A percentile compares a stretch with the other conserved stretches of the same genome.
Conservation (phyloP, 306 rosid genomes). For the Oemleria cerasiformis region DNA sequence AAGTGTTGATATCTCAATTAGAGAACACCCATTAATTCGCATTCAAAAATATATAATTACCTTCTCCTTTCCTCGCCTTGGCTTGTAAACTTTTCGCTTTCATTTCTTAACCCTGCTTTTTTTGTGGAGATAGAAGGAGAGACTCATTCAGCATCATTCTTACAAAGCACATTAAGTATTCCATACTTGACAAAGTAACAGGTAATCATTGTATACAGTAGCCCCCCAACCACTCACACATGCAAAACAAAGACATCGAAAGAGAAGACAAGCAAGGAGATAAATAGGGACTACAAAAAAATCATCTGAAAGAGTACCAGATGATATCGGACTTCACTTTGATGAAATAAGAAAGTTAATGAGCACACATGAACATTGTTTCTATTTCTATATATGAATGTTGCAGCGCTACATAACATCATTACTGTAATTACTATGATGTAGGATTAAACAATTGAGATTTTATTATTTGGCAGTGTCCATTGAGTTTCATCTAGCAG, state of each 20-base stretch:
- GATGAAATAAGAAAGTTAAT: background rate
- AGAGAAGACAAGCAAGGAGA: background rate
- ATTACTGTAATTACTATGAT: background rate
- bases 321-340: background rate
- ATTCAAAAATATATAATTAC: constrained; percentile 32
- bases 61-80: constrained; percentile 49
- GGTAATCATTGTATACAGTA: background rate
- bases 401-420: too few relatives aligned
- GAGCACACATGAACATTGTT: background rate
- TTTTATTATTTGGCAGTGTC: background rate
- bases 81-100: constrained; percentile 34
- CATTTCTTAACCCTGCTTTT: constrained; percentile 49
- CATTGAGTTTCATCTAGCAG: background rate
- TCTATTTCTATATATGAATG: background rate
- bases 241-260: background rate
- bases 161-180: background rate
- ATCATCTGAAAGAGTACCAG: background rate
- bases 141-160: background rate
- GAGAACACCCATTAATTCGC: constrained; percentile 13
- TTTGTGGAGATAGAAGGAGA: background rate
- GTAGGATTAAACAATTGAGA: background rate
- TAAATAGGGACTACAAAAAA: background rate
- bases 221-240: background rate
- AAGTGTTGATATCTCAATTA: background rate
- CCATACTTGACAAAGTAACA: background rate